phyloP scores from a whole-genome alignment of 306 rosid genomes.

The Fragaria vesca region DNA sequence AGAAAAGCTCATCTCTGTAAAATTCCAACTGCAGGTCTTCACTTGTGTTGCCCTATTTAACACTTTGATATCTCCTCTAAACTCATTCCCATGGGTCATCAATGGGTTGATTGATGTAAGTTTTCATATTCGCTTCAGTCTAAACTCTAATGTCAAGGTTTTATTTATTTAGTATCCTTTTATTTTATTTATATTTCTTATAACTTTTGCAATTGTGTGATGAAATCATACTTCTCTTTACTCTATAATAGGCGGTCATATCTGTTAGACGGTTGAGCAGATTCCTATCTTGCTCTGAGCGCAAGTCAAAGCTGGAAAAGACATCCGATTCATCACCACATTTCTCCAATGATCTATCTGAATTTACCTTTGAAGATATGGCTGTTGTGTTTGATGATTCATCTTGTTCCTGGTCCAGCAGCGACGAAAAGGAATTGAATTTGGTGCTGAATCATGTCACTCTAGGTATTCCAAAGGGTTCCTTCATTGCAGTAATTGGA shows the following conservation, averaged over 20 bases:
- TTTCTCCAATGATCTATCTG: slow-evolving; percentile 38
- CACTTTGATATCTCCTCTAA: slow-evolving; percentile 83
- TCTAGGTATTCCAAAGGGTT: slow-evolving; percentile 64
- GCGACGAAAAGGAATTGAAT: slow-evolving; percentile 54
- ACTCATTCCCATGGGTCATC: slow-evolving; percentile 98
- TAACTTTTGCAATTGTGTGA: neutral
- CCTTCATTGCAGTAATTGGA: slow-evolving; percentile 77
- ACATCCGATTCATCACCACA: slow-evolving; percentile 33
- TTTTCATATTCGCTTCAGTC: slow-evolving; percentile 20
- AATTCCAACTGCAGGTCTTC: slow-evolving; percentile 72
- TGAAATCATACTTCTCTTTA: slow-evolving; percentile 17
- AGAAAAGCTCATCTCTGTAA: slow-evolving; percentile 29
- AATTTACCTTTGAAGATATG: slow-evolving; percentile 36
- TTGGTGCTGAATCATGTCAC: slow-evolving; percentile 57
- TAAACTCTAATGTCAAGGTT: slow-evolving; percentile 11
- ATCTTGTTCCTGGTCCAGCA: slow-evolving; percentile 81
- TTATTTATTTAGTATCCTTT: neutral
- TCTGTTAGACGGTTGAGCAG: slow-evolving; percentile 77
- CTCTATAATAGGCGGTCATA: slow-evolving; percentile 59
- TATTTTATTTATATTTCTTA: neutral
- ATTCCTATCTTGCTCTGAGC: slow-evolving; percentile 73
- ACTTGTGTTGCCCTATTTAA: slow-evolving; percentile 98
- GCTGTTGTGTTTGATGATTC: slow-evolving; percentile 60
- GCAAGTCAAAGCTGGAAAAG: slow-evolving; percentile 38
- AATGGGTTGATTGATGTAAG: slow-evolving; percentile 97